A percentile compares a stretch with the other conserved stretches of the same genome.
These are phyloP conservation scores for Scenedesmus sp. DNA, from an alignment of 163 green algal genomes.

Conservation along the genomic window DNA sequence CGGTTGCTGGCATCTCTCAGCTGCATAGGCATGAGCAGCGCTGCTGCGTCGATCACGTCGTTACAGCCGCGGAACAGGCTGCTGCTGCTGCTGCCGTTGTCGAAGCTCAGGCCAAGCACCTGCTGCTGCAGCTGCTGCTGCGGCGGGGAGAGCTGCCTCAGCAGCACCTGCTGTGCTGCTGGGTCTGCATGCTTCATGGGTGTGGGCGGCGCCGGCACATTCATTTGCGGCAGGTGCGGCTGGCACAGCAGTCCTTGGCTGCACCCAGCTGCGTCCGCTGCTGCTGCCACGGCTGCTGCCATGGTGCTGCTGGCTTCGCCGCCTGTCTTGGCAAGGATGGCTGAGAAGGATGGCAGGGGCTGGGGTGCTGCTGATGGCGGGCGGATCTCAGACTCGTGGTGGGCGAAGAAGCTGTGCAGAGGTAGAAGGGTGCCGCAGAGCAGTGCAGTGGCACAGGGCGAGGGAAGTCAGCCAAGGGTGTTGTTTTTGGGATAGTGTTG, in stretches of 20 bases:
- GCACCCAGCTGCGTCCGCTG: not conserved
- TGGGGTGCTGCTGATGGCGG: not conserved
- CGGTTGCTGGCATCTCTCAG: not conserved
- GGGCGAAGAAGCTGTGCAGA: conserved; percentile 37
- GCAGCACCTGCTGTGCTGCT: not conserved
- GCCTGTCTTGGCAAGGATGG: not conserved
- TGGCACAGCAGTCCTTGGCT: not conserved
- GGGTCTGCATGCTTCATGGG: conserved; percentile 3
- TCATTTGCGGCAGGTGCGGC: not conserved
- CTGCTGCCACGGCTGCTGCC: conserved; percentile 9
- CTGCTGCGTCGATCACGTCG: not conserved
- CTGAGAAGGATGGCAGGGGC: not conserved
- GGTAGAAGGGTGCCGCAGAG: not conserved
- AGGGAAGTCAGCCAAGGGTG: not conserved
- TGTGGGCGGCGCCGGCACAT: not conserved
- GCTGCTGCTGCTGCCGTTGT: not conserved
- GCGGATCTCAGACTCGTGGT: conserved; percentile 16
- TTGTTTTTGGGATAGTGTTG: no score
- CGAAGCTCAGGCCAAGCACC: not conserved
- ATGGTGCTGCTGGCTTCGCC: not conserved
- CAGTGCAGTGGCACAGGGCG: not conserved
- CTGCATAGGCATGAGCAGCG: not conserved
- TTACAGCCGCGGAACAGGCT: not conserved
- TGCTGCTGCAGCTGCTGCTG: conserved; percentile 9
- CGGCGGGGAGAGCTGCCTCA: not conserved